Evolutionary conservation across 2,329 filamentous ascomycete species (phyloP), one percentile per base, ranked within the genome.

Genomic region (Trichoderma arundinaceum): DNA sequence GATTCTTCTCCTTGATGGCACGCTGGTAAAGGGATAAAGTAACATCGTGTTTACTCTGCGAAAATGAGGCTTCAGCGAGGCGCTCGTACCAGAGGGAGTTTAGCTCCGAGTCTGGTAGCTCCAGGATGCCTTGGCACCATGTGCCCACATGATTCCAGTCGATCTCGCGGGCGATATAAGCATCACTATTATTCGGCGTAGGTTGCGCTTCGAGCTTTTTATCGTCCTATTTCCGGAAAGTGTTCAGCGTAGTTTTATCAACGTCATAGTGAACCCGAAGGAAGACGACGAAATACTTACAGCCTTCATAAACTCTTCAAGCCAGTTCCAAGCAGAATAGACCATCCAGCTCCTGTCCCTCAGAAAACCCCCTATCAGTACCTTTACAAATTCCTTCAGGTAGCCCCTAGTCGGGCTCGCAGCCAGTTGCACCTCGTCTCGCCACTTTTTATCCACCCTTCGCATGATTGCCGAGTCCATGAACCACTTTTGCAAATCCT

Each of bases 21-120:
- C 22, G 53, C 53, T 57, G 53, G 4, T 57, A 57, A 13, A 57
- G 53, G 5, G 53, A 44, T 43, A 57, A 32, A 13, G 22, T 13
- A 33, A 8, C 22, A 1, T 57, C 9, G 13, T 17, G 5, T n/a
- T 12, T 4, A 38, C 10, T 43, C 39, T 43, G 38, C 53, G 13
- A n/a, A 13, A 13, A 5, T 15, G 49, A 35, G 7, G 53, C 22
- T 8, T 41, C 15, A 1, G 53, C 53, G 43, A 57, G 53, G 22
- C 53, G 53, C 15, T 57, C 53, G 13, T 57, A 57, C 53, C 53
- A 57, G 22, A 57, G 22, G 1, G 53, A 57, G n/a, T 57, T 43
- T 13, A 57, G 38, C 15, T 57, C 53, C 7, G 39, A 32, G 39
- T 57, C 38, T 2, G 22, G 15, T 19, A 57, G 19, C 1, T 12